A percentile compares a stretch with the other conserved stretches of the same genome.
These are phyloP conservation scores for Huiozyma sinensis DNA, from an alignment of 805 yeast genomes.

Conservation along the genomic window DNA sequence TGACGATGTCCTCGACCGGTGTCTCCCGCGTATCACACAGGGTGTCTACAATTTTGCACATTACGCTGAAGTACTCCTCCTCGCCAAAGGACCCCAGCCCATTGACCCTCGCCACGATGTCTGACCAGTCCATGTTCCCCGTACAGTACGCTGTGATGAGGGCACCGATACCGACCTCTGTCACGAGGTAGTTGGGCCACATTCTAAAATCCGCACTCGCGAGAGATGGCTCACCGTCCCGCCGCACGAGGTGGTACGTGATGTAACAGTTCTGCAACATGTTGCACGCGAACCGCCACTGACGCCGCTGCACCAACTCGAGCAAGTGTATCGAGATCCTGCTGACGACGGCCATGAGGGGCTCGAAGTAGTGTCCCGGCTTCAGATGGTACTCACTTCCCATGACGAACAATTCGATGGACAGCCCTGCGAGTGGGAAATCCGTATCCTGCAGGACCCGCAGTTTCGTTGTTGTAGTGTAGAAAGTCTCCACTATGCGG, in stretches of 20 bases:
- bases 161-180: background rate
- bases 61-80: too few species aligned
- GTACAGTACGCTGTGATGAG: background rate
- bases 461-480: conserved; percentile 38
- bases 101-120: background rate
- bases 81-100: too few species aligned
- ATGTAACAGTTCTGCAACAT: conserved; percentile 35
- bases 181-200: background rate
- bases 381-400: background rate
- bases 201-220: background rate
- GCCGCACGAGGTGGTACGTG: conserved; percentile 25
- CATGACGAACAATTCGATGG: conserved; percentile 15
- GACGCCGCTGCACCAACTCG: conserved; percentile 42
- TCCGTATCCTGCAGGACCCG: conserved; percentile 20
- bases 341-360: conserved; percentile 46
- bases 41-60: too few species aligned
- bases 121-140: background rate
- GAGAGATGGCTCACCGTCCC: background rate
- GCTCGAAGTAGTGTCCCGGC: conserved; percentile 10
- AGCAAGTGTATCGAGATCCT: conserved; percentile 56
- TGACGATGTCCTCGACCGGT: too few species aligned
- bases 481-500: conserved; percentile 39
- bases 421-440: conserved; percentile 22
- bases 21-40: too few species aligned
- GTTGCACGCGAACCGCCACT: conserved; percentile 54